Evolutionary conservation across 345 rosid genomes (phyloP).

Genomic region (Raphanus sativus): DNA sequence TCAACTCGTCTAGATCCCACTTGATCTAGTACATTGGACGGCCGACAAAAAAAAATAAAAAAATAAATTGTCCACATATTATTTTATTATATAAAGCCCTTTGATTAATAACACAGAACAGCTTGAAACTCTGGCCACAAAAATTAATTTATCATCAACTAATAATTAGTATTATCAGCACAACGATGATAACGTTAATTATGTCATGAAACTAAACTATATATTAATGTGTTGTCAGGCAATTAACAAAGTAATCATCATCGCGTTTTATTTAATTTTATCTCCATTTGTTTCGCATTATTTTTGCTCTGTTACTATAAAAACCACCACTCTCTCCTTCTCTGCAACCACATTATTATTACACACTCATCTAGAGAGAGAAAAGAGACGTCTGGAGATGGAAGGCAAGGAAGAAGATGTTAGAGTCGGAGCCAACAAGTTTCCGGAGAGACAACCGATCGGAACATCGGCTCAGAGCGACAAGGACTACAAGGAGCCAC

Average conservation of each 20-base stretch:
- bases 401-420: slow-evolving; percentile 57
- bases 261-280: not conserved
- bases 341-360: slow-evolving; percentile 23
- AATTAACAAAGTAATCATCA: not conserved
- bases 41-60: too few species aligned
- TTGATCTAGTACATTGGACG: too few species aligned
- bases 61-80: slow-evolving; percentile 7
- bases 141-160: slow-evolving; percentile 22
- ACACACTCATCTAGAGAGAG: not conserved
- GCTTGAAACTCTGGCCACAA: slow-evolving; percentile 38
- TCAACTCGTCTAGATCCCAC: too few species aligned
- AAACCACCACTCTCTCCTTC: slow-evolving; percentile 17
- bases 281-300: slow-evolving; percentile 25
- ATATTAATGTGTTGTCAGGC: not conserved
- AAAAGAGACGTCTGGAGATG: slow-evolving; percentile 20
- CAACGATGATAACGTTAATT: slow-evolving; percentile 33
- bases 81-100: not conserved
- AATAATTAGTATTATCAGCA: slow-evolving; percentile 24
- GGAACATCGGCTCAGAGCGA: slow-evolving; percentile 51
- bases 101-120: not conserved
- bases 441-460: slow-evolving; percentile 48
- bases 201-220: slow-evolving; percentile 3
- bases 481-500: slow-evolving; percentile 55
- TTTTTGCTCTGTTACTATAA: slow-evolving; percentile 30
- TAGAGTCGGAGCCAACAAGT: slow-evolving; percentile 51